Evolutionary conservation across 495 filamentous ascomycete species (phyloP), one percentile per base, ranked within the genome.

Genomic region (Cairneyella variabilis): DNA sequence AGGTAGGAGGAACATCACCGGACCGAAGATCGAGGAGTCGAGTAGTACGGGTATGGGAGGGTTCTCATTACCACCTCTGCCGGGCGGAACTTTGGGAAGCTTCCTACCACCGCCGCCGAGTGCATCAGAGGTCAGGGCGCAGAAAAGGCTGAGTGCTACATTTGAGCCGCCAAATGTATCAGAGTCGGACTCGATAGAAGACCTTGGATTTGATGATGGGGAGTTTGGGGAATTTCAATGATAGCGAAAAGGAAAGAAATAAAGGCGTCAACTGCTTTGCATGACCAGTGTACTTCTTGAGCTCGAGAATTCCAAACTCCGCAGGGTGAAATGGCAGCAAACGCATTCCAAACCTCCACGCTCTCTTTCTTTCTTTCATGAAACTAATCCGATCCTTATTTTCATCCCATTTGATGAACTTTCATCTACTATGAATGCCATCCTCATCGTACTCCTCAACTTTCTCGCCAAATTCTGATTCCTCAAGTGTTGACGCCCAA

Each of bases 181-280:
- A n/a, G n/a, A n/a, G n/a, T 46, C 46, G 37, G 44, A 28, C 1
- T 73, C 71, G 16, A 70, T 73, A 8, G 73, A 78, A 52, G 71
- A 80, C 40, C 37, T 83, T 46, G 82, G 82, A 7, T 85, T 85
- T 59, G 82, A 85, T 49, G 79, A 85, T 60, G 82, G 83, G 36
- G 76, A 82, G 53, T 84, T 84, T 73, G 83, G 80, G 7, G 82
- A 85, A 59, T 85, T 85, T 69, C 75, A 76, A 44, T 78, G 58
- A 68, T n/a, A n/a, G n/a, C n/a, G n/a, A n/a, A n/a, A n/a, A n/a
- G n/a, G n/a, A n/a, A n/a, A n/a, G n/a, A n/a, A n/a, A n/a, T n/a
- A n/a, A n/a, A n/a, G n/a, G n/a, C n/a, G n/a, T n/a, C n/a, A n/a
- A n/a, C n/a, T n/a, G n/a, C n/a, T n/a, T n/a, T n/a, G n/a, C n/a